Evolutionary conservation across 2,329 filamentous ascomycete species (phyloP).

Genomic region (Salinomyces thailandicus): DNA sequence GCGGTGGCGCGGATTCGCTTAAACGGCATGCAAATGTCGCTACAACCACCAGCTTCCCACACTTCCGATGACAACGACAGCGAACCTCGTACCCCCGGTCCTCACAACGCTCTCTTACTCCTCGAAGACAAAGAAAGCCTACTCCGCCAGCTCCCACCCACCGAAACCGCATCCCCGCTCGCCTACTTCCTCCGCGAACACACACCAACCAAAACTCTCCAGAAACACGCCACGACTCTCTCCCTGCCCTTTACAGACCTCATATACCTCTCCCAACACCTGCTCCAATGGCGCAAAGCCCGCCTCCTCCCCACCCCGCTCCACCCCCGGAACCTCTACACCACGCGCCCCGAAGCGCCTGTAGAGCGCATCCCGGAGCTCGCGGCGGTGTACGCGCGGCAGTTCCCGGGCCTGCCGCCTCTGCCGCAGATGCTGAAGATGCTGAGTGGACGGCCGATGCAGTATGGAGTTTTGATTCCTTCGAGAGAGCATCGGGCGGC

Average conservation of each 20-base stretch:
- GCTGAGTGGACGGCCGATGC: slow-evolving; percentile 67
- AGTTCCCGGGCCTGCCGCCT: slow-evolving; percentile 73
- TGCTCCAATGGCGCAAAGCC: slow-evolving; percentile 91
- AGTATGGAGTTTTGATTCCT: slow-evolving; percentile 75
- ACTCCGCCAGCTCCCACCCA: slow-evolving; percentile 59
- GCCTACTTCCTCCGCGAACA: slow-evolving; percentile 57
- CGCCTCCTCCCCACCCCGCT: slow-evolving; percentile 85
- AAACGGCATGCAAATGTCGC: slow-evolving; percentile 58
- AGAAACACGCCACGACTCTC: slow-evolving; percentile 62
- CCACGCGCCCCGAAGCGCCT: slow-evolving; percentile 83
- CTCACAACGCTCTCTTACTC: slow-evolving; percentile 77
- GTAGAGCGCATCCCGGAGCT: slow-evolving; percentile 59
- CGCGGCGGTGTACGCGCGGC: slow-evolving; percentile 58
- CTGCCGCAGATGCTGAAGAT: slow-evolving; percentile 79
- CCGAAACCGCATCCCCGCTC: slow-evolving; percentile 59
- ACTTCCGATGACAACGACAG: neutral
- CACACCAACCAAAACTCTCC: slow-evolving; percentile 52
- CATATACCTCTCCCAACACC: slow-evolving; percentile 77
- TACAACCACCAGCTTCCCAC: slow-evolving; percentile 53
- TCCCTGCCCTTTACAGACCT: slow-evolving; percentile 70
- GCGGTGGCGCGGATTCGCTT: slow-evolving; percentile 37
- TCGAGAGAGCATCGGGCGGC: slow-evolving; percentile 76
- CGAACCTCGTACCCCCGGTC: slow-evolving; percentile 25
- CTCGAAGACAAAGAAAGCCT: slow-evolving; percentile 75
- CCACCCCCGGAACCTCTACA: slow-evolving; percentile 80